Percentiles rank a stretch among this genome's conserved stretches.
Conservation (phyloP, 179 eudicot species). For the Patellifolia procumbens region DNA sequence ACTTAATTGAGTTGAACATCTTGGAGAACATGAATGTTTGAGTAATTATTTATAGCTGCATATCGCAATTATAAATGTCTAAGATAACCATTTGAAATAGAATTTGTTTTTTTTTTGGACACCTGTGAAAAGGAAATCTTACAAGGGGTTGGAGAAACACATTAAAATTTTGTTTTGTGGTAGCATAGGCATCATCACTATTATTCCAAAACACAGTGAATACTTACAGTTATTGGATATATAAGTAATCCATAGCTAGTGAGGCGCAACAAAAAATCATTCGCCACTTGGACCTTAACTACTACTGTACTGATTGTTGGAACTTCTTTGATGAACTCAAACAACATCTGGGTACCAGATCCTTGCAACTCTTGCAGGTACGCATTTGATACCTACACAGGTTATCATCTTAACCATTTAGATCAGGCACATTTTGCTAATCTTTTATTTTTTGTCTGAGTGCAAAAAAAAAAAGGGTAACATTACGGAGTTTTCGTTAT, state of each 20-base stretch:
- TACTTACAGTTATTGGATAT: neutral
- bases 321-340: constrained; percentile 79
- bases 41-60: too few relatives aligned
- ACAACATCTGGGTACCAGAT: constrained; percentile 46
- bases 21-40: too few relatives aligned
- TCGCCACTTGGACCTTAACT: neutral
- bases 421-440: neutral
- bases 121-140: too few relatives aligned
- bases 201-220: too few relatives aligned
- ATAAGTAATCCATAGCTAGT: neutral
- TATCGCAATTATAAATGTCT: neutral
- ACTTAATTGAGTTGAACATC: too few relatives aligned
- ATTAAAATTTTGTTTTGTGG: too few relatives aligned
- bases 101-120: too few relatives aligned
- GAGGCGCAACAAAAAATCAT: neutral
- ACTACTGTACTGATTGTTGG: constrained; percentile 38
- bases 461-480: too few relatives aligned
- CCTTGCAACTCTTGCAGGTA: constrained; percentile 59
- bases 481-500: too few relatives aligned
- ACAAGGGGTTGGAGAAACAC: neutral
- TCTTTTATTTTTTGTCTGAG: too few relatives aligned
- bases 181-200: neutral
- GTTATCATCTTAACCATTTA: neutral
- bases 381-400: constrained; percentile 66
- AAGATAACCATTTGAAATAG: neutral